Percentiles rank a stretch among this genome's conserved stretches.
These are phyloP conservation scores for Prunella vulgaris DNA, from an alignment of 257 asterid genomes.

Conservation along the genomic window DNA sequence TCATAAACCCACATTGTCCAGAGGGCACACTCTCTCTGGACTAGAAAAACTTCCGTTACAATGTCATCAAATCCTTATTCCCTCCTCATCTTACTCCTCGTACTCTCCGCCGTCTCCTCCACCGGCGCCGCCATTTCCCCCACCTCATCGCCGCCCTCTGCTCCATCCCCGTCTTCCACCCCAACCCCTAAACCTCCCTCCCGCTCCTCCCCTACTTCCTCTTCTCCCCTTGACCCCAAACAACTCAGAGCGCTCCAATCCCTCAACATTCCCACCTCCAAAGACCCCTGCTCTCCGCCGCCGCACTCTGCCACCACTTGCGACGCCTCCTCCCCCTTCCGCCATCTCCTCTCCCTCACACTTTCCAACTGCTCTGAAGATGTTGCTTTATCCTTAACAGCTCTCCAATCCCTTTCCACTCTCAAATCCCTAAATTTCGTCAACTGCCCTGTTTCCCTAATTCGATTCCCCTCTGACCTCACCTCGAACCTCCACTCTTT, in stretches of 20 bases:
- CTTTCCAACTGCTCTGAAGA: constrained; percentile 82
- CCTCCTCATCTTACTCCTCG: constrained; percentile 23
- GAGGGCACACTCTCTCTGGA: neutral
- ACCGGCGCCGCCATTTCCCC: constrained; percentile 26
- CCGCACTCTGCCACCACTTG: constrained; percentile 53
- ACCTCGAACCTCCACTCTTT: constrained; percentile 51
- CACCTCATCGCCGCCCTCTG: constrained; percentile 18
- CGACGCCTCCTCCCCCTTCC: constrained; percentile 67
- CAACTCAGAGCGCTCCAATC: constrained; percentile 81
- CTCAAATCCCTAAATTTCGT: constrained; percentile 53
- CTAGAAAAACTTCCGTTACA: neutral
- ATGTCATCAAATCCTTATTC: constrained; percentile 29
- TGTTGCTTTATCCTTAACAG: constrained; percentile 52
- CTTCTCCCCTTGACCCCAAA: constrained; percentile 70
- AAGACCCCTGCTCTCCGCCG: constrained; percentile 62
- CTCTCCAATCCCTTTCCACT: constrained; percentile 76
- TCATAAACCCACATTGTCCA: constrained; percentile 9
- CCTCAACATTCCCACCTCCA: constrained; percentile 57
- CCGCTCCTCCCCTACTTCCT: constrained; percentile 30
- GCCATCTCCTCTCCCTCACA: constrained; percentile 75
- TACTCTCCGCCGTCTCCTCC: constrained; percentile 24
- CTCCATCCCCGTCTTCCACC: constrained; percentile 22
- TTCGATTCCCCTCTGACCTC: constrained; percentile 65
- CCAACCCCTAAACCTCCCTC: constrained; percentile 26
- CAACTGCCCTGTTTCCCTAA: constrained; percentile 73